phyloP scores from a whole-genome alignment of 2,329 filamentous ascomycete species.

The Monilinia aucupariae region DNA sequence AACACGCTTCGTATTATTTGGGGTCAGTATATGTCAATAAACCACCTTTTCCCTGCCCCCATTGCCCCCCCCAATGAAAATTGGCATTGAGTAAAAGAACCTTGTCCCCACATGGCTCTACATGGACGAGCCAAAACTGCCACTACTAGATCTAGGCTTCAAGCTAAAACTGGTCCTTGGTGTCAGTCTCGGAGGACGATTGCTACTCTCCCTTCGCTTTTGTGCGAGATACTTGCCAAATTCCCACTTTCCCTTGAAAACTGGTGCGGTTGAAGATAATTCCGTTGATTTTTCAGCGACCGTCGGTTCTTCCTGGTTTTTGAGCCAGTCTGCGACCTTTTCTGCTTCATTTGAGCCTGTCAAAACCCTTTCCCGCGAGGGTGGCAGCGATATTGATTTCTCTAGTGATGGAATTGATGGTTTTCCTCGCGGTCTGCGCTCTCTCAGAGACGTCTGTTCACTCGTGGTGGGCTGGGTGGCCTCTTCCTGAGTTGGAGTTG shows the following conservation, averaged over 20 bases:
- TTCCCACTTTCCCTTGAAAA: not conserved
- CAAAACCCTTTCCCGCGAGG: not conserved
- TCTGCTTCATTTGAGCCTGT: not conserved
- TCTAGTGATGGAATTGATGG: not conserved
- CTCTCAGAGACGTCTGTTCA: not conserved
- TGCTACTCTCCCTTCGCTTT: not conserved
- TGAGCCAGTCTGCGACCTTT: not conserved
- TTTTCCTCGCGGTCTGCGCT: not conserved
- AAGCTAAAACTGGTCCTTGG: constrained; percentile 10
- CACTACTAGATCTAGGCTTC: constrained; percentile 1
- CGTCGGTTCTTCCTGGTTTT: not conserved
- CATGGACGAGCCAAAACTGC: not conserved
- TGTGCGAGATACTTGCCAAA: constrained; percentile 13
- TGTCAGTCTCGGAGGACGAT: not conserved
- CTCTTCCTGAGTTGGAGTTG: not conserved
- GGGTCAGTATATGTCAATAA: not conserved
- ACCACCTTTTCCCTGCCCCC: not conserved
- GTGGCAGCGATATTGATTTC: not conserved
- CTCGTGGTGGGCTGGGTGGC: not conserved
- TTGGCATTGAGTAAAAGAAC: not conserved
- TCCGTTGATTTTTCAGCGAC: not conserved
- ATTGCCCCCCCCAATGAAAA: not conserved
- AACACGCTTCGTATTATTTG: not conserved
- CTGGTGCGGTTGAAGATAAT: not conserved
- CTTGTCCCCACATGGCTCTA: not conserved